Percentiles rank a stretch among this genome's conserved stretches.
These are phyloP conservation scores for Pyricularia grisea DNA, from an alignment of 2,329 filamentous ascomycete genomes.

Conservation along the genomic window DNA sequence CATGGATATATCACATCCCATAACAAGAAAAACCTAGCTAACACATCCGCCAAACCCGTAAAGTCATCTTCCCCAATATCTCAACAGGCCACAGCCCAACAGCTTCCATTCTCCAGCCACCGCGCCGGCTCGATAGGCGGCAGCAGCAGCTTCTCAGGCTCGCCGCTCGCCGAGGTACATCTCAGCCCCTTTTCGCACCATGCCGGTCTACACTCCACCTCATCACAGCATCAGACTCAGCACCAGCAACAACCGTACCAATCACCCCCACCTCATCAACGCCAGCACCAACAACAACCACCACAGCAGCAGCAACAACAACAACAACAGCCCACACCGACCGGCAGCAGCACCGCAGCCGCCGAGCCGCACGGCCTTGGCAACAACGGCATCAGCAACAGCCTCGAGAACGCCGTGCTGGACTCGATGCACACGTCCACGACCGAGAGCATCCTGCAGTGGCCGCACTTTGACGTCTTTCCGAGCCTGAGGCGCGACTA, in stretches of 20 bases:
- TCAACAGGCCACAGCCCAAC: slow-evolving; percentile 3
- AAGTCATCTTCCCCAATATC: background rate
- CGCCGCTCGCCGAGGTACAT: slow-evolving; percentile 10
- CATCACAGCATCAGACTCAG: background rate
- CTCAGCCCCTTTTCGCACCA: slow-evolving; percentile 1
- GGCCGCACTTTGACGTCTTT: slow-evolving; percentile 38
- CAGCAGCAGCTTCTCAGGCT: slow-evolving; percentile 12
- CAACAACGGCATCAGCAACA: slow-evolving; percentile 8
- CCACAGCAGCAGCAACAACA: slow-evolving; percentile 7
- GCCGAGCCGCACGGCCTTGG: slow-evolving; percentile 10
- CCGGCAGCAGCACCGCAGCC: background rate
- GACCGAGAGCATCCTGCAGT: slow-evolving; percentile 40
- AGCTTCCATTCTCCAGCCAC: background rate
- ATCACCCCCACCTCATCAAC: background rate
- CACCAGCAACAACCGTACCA: background rate
- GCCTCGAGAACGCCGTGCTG: slow-evolving; percentile 36
- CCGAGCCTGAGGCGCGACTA: slow-evolving; percentile 31
- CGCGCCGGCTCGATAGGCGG: slow-evolving; percentile 2
- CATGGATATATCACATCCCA: background rate
- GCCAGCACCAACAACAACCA: background rate
- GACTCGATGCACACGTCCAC: slow-evolving; percentile 40
- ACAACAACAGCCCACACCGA: background rate
- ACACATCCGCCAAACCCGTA: background rate
- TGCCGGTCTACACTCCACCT: background rate
- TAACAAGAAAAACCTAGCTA: background rate